These are phyloP conservation scores for Solanum habrochaites DNA, from an alignment of 257 asterid genomes.

Conservation along the genomic window DNA sequence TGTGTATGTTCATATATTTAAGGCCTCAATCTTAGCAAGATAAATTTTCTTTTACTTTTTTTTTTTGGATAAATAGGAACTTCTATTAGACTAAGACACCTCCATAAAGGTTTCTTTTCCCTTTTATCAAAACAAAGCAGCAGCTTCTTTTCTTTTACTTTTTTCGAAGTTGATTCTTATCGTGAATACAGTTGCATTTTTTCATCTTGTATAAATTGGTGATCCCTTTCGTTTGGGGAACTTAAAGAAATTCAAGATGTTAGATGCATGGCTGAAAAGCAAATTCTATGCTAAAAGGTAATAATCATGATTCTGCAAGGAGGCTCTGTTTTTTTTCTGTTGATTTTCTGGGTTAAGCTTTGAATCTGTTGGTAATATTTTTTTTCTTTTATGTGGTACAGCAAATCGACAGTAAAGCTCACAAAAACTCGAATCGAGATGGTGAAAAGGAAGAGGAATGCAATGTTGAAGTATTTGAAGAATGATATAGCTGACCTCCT, in stretches of 20 bases:
- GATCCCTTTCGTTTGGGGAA: neutral
- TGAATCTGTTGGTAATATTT: neutral
- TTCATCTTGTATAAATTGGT: conserved; percentile 4
- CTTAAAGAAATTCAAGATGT: conserved; percentile 24
- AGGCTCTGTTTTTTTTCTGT: neutral
- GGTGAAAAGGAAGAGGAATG: conserved; percentile 62
- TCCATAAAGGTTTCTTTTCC: neutral
- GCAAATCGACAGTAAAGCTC: conserved; percentile 61
- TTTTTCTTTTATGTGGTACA: conserved; percentile 6
- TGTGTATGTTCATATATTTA: neutral
- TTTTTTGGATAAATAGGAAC: neutral
- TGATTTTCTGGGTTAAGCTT: neutral
- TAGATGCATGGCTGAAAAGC: conserved; percentile 52
- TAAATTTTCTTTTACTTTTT: neutral
- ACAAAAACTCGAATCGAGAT: conserved; percentile 49
- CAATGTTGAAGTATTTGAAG: conserved; percentile 63
- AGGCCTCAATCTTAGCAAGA: neutral
- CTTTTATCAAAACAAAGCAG: neutral
- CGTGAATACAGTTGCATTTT: conserved; percentile 21
- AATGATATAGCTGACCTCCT: conserved; percentile 72
- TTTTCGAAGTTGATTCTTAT: conserved; percentile 10
- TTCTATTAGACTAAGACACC: neutral
- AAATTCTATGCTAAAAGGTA: conserved; percentile 64
- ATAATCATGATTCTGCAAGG: neutral
- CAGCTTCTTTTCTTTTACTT: conserved; percentile 28